A percentile compares a stretch with the other conserved stretches of the same genome.
These are phyloP conservation scores for Coleophoma crateriformis DNA, from an alignment of 2,329 filamentous ascomycete species.

Conservation along the genomic window DNA sequence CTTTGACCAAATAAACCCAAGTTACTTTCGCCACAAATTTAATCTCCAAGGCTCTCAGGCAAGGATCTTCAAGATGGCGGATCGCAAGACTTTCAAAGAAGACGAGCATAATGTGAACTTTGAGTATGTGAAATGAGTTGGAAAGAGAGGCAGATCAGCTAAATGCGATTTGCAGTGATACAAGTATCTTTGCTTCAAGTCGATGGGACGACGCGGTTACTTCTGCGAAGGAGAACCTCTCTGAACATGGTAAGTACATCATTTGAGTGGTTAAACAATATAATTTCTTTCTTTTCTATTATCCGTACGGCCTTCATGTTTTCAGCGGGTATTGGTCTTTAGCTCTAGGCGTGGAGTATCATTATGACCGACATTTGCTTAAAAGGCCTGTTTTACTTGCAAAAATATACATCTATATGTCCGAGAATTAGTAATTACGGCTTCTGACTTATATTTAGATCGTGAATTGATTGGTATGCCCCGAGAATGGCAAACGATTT, in stretches of 20 bases:
- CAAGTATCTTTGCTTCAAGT: conserved; percentile 6
- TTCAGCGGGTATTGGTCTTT: too few species aligned
- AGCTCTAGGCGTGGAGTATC: too few species aligned
- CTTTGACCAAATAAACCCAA: not conserved
- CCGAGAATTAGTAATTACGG: too few species aligned
- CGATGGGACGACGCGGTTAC: conserved; percentile 9
- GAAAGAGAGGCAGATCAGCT: not conserved
- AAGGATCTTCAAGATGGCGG: conserved; percentile 1
- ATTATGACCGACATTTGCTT: too few species aligned
- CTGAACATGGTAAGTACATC: conserved; percentile 4
- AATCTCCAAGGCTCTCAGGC: not conserved
- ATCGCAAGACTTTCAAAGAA: not conserved
- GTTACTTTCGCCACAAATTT: not conserved
- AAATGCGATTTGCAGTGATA: conserved; percentile 6
- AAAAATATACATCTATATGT: too few species aligned
- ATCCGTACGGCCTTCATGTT: not conserved
- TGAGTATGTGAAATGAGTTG: conserved; percentile 1
- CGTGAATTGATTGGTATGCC: too few species aligned
- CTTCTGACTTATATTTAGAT: too few species aligned
- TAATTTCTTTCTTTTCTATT: not conserved
- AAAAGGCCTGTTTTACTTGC: too few species aligned
- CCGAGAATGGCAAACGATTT: conserved; percentile 8
- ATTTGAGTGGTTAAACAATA: not conserved
- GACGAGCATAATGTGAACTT: conserved; percentile 14
- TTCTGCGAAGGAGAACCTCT: conserved; percentile 3